Conservation (phyloP, 2,329 filamentous ascomycete genomes). For the Nigrospora osmanthi region DNA sequence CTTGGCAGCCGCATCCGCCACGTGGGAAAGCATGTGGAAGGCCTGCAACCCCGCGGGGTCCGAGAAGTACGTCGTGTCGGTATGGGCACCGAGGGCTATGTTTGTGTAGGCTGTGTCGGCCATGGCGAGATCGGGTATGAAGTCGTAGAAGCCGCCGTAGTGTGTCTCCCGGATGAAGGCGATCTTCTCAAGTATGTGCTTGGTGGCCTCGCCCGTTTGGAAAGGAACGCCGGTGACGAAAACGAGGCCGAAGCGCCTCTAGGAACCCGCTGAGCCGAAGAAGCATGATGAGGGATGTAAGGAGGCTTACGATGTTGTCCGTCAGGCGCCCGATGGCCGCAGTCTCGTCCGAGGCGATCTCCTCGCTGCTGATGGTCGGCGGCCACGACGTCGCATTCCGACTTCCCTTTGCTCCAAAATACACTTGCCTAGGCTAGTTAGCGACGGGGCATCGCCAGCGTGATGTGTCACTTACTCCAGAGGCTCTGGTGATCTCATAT, state of each 20-base stretch:
- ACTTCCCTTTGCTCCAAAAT: conserved; percentile 20
- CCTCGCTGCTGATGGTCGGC: conserved; percentile 52
- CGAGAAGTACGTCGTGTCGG: conserved; percentile 92
- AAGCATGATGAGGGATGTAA: not conserved
- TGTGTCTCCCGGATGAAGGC: conserved; percentile 85
- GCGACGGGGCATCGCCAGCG: not conserved
- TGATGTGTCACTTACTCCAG: conserved; percentile 17
- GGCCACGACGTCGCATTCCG: conserved; percentile 29
- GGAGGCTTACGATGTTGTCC: conserved; percentile 45
- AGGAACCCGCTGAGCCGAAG: not conserved
- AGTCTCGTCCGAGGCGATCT: conserved; percentile 49
- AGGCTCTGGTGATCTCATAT: conserved; percentile 23
- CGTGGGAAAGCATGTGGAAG: conserved; percentile 82
- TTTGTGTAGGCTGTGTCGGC: conserved; percentile 92
- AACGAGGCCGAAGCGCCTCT: conserved; percentile 67
- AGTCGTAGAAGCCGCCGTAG: conserved; percentile 76
- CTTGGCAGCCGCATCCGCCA: conserved; percentile 11
- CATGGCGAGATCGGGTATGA: conserved; percentile 78
- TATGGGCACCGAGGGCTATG: conserved; percentile 74
- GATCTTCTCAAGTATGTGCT: conserved; percentile 71
- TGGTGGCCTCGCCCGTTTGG: conserved; percentile 59
- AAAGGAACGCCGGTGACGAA: conserved; percentile 65
- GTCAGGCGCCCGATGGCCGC: conserved; percentile 53
- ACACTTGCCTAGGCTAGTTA: conserved; percentile 8
- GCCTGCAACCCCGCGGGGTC: conserved; percentile 88